These are phyloP conservation scores for Yamadazyma akitaensis DNA, from an alignment of 805 yeast genomes.

Conservation along the genomic window DNA sequence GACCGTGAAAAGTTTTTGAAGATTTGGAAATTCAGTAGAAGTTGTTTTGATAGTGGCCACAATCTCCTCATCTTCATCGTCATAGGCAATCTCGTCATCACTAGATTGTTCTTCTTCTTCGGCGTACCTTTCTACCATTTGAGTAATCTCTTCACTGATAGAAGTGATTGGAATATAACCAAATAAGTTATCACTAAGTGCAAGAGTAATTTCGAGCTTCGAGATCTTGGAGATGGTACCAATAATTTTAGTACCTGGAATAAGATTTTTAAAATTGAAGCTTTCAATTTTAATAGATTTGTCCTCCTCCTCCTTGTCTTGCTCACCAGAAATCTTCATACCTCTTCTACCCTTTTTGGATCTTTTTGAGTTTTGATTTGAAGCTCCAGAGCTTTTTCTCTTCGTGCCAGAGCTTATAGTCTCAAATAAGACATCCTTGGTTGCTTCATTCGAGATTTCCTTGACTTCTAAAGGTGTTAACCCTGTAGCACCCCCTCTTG, in stretches of 20 bases:
- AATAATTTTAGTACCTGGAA: slow-evolving; percentile 69
- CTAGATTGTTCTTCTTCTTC: slow-evolving; percentile 41
- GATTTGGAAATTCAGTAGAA: slow-evolving; percentile 50
- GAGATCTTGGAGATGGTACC: slow-evolving; percentile 70
- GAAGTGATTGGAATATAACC: slow-evolving; percentile 78
- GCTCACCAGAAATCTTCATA: slow-evolving; percentile 8
- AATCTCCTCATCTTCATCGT: slow-evolving; percentile 26
- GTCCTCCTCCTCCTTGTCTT: slow-evolving; percentile 21
- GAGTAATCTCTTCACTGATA: slow-evolving; percentile 61
- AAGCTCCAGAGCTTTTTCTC: slow-evolving; percentile 25
- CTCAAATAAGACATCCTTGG: slow-evolving; percentile 80
- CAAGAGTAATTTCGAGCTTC: slow-evolving; percentile 59
- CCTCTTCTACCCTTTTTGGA: slow-evolving; percentile 22
- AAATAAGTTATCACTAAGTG: slow-evolving; percentile 75
- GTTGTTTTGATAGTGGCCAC: slow-evolving; percentile 17
- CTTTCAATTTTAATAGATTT: slow-evolving; percentile 55
- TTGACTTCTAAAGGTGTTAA: slow-evolving; percentile 87
- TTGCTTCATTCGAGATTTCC: slow-evolving; percentile 89
- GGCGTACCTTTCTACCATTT: slow-evolving; percentile 52
- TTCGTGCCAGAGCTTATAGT: slow-evolving; percentile 33
- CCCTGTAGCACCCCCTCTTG: slow-evolving; percentile 92
- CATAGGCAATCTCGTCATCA: slow-evolving; percentile 31
- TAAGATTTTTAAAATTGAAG: slow-evolving; percentile 57
- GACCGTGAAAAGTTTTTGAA: slow-evolving; percentile 50
- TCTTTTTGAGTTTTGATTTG: slow-evolving; percentile 24